Evolutionary conservation across 257 asterid species (phyloP).

Genomic region (Solanum raphanifolium): DNA sequence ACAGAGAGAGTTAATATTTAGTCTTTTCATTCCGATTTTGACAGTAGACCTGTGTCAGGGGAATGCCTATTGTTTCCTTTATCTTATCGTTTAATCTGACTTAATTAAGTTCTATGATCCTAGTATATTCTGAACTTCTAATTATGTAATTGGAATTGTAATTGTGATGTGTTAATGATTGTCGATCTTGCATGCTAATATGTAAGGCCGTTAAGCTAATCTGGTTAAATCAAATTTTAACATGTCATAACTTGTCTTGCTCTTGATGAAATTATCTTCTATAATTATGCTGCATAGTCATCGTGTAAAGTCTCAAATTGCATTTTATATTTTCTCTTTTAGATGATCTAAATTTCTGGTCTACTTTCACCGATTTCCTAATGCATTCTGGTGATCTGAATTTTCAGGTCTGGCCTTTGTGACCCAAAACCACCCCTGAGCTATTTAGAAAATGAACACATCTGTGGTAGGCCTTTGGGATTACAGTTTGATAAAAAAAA

Average conservation of each 20-base stretch:
- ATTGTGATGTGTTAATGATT: background rate
- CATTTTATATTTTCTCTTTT: background rate
- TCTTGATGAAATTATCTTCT: background rate
- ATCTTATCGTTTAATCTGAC: background rate
- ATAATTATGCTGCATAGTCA: background rate
- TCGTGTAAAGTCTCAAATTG: background rate
- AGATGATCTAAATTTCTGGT: background rate
- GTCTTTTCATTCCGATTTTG: background rate
- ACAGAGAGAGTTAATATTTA: background rate
- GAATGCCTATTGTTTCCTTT: background rate
- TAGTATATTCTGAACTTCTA: background rate
- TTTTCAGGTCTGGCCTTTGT: conserved; percentile 60
- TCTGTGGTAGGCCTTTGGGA: conserved; percentile 96
- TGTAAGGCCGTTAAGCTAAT: background rate
- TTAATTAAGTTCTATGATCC: background rate
- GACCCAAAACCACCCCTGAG: conserved; percentile 49
- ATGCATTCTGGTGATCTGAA: background rate
- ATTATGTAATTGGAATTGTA: background rate
- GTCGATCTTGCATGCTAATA: background rate
- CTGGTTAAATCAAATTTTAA: background rate
- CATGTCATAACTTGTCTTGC: background rate
- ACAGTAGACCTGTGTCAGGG: background rate
- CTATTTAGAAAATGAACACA: conserved; percentile 81
- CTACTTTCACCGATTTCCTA: background rate
- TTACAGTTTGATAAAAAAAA: conserved; percentile 58